Percentiles rank a stretch among this genome's conserved stretches.
phyloP scores from a whole-genome alignment of 768 basidiomycete genomes.

The Pleurotus platypus region DNA sequence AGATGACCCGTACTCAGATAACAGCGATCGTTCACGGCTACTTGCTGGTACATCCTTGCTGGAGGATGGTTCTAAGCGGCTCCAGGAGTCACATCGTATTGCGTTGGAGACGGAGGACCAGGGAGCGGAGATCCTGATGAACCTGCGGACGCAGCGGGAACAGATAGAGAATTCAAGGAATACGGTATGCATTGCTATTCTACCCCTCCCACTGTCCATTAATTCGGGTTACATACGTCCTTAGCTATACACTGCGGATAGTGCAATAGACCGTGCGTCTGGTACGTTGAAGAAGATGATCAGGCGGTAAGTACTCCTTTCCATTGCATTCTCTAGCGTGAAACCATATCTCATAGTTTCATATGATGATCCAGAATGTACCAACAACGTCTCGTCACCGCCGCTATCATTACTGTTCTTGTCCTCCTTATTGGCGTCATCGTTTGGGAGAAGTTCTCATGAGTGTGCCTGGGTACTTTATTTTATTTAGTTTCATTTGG shows the following conservation, averaged over 20 bases:
- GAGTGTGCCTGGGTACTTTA: slow-evolving; percentile 40
- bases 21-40: slow-evolving; percentile 74
- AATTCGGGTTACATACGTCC: too few species aligned
- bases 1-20: slow-evolving; percentile 76
- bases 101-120: slow-evolving; percentile 96
- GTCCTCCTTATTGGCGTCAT: slow-evolving; percentile 80
- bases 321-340: too few species aligned
- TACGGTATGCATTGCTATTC: slow-evolving; percentile 51
- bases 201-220: neutral
- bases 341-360: slow-evolving; percentile 24
- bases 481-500: slow-evolving; percentile 10
- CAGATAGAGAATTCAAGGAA: slow-evolving; percentile 92
- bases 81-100: slow-evolving; percentile 88
- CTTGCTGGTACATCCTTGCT: slow-evolving; percentile 75
- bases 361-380: slow-evolving; percentile 75
- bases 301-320: slow-evolving; percentile 60
- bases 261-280: slow-evolving; percentile 86
- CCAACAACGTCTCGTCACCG: slow-evolving; percentile 89
- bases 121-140: slow-evolving; percentile 87
- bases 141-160: slow-evolving; percentile 83
- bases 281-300: slow-evolving; percentile 96
- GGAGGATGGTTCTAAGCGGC: slow-evolving; percentile 78
- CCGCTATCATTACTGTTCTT: slow-evolving; percentile 80
- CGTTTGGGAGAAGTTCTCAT: slow-evolving; percentile 71
- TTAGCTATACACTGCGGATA: slow-evolving; percentile 83